Evolutionary conservation across 2,329 filamentous ascomycete genomes (phyloP).

Genomic region (Pseudophaeomoniella oleicola): DNA sequence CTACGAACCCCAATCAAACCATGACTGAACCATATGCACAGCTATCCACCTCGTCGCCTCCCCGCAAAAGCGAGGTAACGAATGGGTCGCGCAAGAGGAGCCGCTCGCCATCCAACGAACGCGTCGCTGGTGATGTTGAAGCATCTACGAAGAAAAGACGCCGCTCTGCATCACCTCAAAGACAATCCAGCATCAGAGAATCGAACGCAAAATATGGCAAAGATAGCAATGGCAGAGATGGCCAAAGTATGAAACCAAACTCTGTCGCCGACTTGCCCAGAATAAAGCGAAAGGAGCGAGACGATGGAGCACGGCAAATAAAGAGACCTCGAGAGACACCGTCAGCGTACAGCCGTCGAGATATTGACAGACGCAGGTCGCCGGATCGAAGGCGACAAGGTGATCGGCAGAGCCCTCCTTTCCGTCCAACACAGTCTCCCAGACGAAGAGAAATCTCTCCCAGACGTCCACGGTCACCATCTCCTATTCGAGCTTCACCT

Average conservation of each 20-base stretch:
- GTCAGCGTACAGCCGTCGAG: constrained; percentile 9
- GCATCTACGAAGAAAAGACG: constrained; percentile 4
- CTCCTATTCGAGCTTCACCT: constrained; percentile 23
- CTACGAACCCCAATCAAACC: background rate
- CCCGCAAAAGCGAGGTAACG: too few relatives aligned
- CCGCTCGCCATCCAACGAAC: too few relatives aligned
- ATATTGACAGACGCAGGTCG: constrained; percentile 3
- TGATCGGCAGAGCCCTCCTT: constrained; percentile 19
- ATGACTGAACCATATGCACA: background rate
- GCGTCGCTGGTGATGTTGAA: too few relatives aligned
- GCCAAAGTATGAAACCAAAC: constrained; percentile 5
- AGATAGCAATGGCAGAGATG: too few relatives aligned
- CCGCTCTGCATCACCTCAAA: background rate
- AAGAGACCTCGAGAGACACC: constrained; percentile 5
- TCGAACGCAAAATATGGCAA: too few relatives aligned
- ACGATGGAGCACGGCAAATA: constrained; percentile 10
- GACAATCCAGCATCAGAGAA: too few relatives aligned
- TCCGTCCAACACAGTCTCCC: constrained; percentile 17
- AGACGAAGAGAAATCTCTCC: constrained; percentile 13
- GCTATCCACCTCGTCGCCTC: too few relatives aligned
- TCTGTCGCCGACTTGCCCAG: constrained; percentile 9
- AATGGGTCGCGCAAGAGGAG: too few relatives aligned
- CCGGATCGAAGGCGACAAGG: constrained; percentile 19
- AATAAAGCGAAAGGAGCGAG: constrained; percentile 9
- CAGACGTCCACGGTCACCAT: constrained; percentile 21